Percentiles rank a stretch among this genome's conserved stretches.
These are phyloP conservation scores for Nannochloris sp. DNA, from an alignment of 139 green algal species.

Conservation along the genomic window DNA sequence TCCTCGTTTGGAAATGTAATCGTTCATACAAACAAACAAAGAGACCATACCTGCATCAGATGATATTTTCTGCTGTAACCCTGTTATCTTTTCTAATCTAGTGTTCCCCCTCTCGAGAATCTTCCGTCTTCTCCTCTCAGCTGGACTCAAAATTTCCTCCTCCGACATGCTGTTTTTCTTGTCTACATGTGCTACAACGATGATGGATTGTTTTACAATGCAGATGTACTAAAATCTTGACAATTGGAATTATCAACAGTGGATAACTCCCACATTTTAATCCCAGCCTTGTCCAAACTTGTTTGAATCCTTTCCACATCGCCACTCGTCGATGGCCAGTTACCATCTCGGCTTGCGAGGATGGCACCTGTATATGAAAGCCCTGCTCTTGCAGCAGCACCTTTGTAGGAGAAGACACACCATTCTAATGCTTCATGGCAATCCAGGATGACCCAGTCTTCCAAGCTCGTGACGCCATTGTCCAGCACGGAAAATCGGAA, in stretches of 20 bases:
- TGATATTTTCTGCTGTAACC: not conserved
- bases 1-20: too few species aligned
- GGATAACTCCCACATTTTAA: slow-evolving; percentile 80
- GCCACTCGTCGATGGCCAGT: slow-evolving; percentile 14
- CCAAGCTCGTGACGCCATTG: slow-evolving; percentile 81
- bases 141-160: not conserved
- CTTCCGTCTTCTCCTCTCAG: not conserved
- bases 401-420: slow-evolving; percentile 31
- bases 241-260: slow-evolving; percentile 28
- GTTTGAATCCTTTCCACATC: slow-evolving; percentile 12
- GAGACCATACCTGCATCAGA: too few species aligned
- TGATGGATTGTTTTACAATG: not conserved
- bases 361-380: slow-evolving; percentile 32
- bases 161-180: not conserved
- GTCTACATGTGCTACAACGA: not conserved
- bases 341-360: slow-evolving; percentile 18
- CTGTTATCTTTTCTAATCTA: slow-evolving; percentile 2
- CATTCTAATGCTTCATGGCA: slow-evolving; percentile 66
- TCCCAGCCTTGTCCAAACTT: slow-evolving; percentile 35
- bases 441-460: slow-evolving; percentile 87
- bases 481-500: slow-evolving; percentile 76
- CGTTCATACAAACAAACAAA: too few species aligned
- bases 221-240: not conserved
- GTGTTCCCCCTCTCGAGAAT: not conserved
- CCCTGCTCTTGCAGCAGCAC: slow-evolving; percentile 16